phyloP scores from a whole-genome alignment of 305 asterid species.

The Solanum hybrid region DNA sequence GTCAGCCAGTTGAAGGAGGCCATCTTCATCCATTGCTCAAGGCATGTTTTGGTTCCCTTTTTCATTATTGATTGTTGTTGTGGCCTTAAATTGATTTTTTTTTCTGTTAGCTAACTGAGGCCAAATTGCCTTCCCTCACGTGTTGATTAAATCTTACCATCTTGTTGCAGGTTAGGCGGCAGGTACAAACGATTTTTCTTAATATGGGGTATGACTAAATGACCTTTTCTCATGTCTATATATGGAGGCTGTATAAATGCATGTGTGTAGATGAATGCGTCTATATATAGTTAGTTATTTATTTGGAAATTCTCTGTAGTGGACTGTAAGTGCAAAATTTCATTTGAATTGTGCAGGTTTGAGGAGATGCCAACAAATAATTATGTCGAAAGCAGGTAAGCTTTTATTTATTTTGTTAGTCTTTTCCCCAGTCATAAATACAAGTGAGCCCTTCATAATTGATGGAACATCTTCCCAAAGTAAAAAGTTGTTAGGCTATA shows the following conservation, averaged over 20 bases:
- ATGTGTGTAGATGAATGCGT: neutral
- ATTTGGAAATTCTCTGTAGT: neutral
- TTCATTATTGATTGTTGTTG: neutral
- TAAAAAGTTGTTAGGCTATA: neutral
- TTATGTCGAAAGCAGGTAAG: slow-evolving; percentile 88
- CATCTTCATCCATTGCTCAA: slow-evolving; percentile 84
- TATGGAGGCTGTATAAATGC: neutral
- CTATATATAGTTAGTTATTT: neutral
- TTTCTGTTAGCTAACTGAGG: neutral
- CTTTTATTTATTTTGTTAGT: neutral
- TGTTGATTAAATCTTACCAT: neutral
- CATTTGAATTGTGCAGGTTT: slow-evolving; percentile 45
- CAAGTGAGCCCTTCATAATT: neutral
- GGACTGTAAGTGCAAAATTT: neutral
- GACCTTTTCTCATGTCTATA: neutral
- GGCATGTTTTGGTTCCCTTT: slow-evolving; percentile 29
- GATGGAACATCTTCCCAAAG: neutral
- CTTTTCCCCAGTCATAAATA: neutral
- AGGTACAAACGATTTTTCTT: slow-evolving; percentile 78
- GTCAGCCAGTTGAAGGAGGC: slow-evolving; percentile 94
- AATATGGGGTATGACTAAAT: slow-evolving; percentile 65
- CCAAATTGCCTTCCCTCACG: neutral
- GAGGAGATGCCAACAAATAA: slow-evolving; percentile 97
- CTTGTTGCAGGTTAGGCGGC: slow-evolving; percentile 64
- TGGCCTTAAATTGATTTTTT: neutral